Evolutionary conservation across 805 yeast genomes (phyloP).

Genomic region (Hanseniaspora valbyensis): DNA sequence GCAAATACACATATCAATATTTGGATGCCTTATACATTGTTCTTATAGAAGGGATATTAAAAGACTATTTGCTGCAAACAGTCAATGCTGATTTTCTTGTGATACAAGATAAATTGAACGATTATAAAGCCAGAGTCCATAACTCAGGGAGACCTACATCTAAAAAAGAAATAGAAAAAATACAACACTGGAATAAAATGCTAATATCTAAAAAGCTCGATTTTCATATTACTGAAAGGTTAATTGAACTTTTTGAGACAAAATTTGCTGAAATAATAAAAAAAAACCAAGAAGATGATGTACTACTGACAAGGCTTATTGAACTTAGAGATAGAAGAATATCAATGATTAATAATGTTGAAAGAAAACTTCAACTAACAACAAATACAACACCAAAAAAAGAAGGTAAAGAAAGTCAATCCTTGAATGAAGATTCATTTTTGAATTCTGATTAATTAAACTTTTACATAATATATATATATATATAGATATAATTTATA

Average conservation of each 20-base stretch:
- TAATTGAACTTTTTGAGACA: neutral
- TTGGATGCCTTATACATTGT: conserved; percentile 11
- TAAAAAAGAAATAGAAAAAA: neutral
- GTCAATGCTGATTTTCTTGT: conserved; percentile 9
- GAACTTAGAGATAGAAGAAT: conserved; percentile 2
- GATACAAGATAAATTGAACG: conserved; percentile 6
- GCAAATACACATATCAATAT: conserved; percentile 13
- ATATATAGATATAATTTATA: no score
- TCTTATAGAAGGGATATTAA: conserved; percentile 8
- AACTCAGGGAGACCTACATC: neutral
- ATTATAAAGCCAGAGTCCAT: neutral
- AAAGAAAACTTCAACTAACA: neutral
- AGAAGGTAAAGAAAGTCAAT: neutral
- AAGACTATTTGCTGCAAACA: conserved; percentile 9
- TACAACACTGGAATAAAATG: neutral
- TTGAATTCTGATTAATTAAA: no score
- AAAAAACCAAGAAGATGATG: conserved; percentile 13
- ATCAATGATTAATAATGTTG: neutral
- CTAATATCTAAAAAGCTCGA: conserved; percentile 10
- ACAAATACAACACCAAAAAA: neutral
- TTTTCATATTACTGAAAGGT: conserved; percentile 4
- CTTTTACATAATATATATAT: neutral
- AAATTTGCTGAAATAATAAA: conserved; percentile 3
- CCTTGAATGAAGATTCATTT: neutral
- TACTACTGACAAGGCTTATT: conserved; percentile 2